Percentiles rank a stretch among this genome's conserved stretches.
phyloP scores from a whole-genome alignment of 2,329 filamentous ascomycete genomes.

The Phialocephala subalpina region DNA sequence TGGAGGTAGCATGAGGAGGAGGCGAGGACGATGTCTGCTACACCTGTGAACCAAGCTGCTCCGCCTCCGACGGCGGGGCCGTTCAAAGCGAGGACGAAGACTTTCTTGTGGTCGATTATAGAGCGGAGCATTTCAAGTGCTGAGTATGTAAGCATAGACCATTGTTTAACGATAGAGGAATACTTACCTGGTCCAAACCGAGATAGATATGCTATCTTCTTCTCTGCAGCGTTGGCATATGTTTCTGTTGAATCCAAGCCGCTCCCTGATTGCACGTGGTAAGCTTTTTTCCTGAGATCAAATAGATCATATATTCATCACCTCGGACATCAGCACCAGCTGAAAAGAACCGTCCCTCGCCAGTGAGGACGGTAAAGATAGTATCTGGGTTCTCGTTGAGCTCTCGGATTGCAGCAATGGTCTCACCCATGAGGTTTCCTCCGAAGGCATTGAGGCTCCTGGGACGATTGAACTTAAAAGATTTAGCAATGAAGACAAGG shows the following conservation, averaged over 20 bases:
- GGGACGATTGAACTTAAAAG: slow-evolving; percentile 54
- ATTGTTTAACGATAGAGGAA: not conserved
- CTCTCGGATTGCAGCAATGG: slow-evolving; percentile 51
- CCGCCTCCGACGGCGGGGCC: slow-evolving; percentile 58
- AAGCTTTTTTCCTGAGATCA: not conserved
- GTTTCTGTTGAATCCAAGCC: slow-evolving; percentile 21
- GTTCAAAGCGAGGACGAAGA: slow-evolving; percentile 58
- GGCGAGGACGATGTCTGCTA: slow-evolving; percentile 57
- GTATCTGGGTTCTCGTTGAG: slow-evolving; percentile 56
- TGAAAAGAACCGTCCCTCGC: slow-evolving; percentile 58
- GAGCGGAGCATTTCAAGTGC: slow-evolving; percentile 50
- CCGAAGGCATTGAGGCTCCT: slow-evolving; percentile 57
- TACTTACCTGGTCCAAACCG: slow-evolving; percentile 33
- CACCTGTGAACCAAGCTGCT: slow-evolving; percentile 58
- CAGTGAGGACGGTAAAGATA: slow-evolving; percentile 58
- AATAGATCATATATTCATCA: slow-evolving; percentile 16
- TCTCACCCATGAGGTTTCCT: slow-evolving; percentile 52
- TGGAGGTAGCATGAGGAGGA: slow-evolving; percentile 54
- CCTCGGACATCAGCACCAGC: slow-evolving; percentile 57
- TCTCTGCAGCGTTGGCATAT: slow-evolving; percentile 35
- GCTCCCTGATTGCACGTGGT: slow-evolving; percentile 14
- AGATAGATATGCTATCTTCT: slow-evolving; percentile 38
- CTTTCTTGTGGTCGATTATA: slow-evolving; percentile 58
- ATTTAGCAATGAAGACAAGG: slow-evolving; percentile 48
- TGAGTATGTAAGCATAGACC: slow-evolving; percentile 13